Conservation (phyloP, 106 monocot genomes). For the Dendrobium nobile region DNA sequence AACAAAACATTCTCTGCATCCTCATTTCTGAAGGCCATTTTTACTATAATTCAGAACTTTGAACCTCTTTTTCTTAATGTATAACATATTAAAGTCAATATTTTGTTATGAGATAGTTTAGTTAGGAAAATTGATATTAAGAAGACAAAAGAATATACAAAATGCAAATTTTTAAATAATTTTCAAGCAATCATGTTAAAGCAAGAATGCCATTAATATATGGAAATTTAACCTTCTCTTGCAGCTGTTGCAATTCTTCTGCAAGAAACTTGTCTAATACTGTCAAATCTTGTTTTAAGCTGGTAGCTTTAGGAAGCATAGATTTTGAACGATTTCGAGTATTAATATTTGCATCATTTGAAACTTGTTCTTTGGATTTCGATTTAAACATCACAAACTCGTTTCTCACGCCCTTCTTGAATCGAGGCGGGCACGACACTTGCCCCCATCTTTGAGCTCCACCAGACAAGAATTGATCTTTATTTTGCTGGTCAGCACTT, state of each 20-base stretch:
- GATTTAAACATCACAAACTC: constrained; percentile 8
- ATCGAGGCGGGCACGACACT: constrained; percentile 58
- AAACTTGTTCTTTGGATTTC: constrained; percentile 10
- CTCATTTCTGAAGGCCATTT: no score
- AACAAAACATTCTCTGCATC: no score
- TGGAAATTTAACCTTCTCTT: constrained; percentile 22
- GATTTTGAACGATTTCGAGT: background rate
- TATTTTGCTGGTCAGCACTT: constrained; percentile 8
- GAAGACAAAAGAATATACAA: background rate
- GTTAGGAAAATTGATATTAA: background rate
- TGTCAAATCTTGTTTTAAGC: constrained; percentile 22
- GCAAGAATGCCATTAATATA: background rate
- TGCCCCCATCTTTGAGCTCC: constrained; percentile 59
- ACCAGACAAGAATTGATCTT: constrained; percentile 5
- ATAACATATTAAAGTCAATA: no score
- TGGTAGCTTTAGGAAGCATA: constrained; percentile 9
- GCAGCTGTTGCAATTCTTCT: constrained; percentile 26
- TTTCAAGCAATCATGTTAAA: background rate
- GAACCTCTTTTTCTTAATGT: no score
- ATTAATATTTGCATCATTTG: constrained; percentile 8
- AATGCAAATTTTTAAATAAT: background rate
- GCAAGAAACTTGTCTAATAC: constrained; percentile 32
- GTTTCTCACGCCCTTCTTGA: constrained; percentile 16
- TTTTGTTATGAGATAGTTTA: no score
- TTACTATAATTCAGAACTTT: no score